phyloP scores from a whole-genome alignment of 1,139 yeast genomes.

The Yamadazyma dushanensis region DNA sequence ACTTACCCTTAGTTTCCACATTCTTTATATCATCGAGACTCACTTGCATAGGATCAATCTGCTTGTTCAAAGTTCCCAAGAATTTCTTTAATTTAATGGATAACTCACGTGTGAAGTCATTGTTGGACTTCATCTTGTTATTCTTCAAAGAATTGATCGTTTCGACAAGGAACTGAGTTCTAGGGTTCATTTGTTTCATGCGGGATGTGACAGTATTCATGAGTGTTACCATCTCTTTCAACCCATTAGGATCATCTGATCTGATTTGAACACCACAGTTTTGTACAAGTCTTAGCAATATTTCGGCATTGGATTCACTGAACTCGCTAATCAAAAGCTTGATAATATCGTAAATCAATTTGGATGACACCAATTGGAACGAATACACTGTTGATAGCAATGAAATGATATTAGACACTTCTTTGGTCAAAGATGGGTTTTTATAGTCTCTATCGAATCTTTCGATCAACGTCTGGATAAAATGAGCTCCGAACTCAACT shows the following conservation, averaged over 20 bases:
- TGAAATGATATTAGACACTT: slow-evolving; percentile 68
- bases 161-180: slow-evolving; percentile 83
- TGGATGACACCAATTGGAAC: slow-evolving; percentile 72
- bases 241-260: slow-evolving; percentile 83
- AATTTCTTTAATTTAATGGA: slow-evolving; percentile 66
- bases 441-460: slow-evolving; percentile 45
- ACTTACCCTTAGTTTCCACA: slow-evolving; percentile 80
- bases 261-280: slow-evolving; percentile 84
- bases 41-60: slow-evolving; percentile 80
- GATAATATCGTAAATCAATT: slow-evolving; percentile 75
- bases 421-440: slow-evolving; percentile 43
- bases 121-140: slow-evolving; percentile 64
- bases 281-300: slow-evolving; percentile 68
- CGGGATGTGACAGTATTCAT: slow-evolving; percentile 37
- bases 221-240: slow-evolving; percentile 74
- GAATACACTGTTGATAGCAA: slow-evolving; percentile 75
- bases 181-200: slow-evolving; percentile 44
- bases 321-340: slow-evolving; percentile 55
- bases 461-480: slow-evolving; percentile 78
- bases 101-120: slow-evolving; percentile 50
- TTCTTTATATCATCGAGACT: slow-evolving; percentile 77
- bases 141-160: slow-evolving; percentile 83
- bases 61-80: slow-evolving; percentile 51
- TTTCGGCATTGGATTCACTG: slow-evolving; percentile 73
- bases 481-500: slow-evolving; percentile 85